Base-by-base conservation (phyloP, 2,329 filamentous ascomycete genomes). In the Setomelanomma holmii region DNA sequence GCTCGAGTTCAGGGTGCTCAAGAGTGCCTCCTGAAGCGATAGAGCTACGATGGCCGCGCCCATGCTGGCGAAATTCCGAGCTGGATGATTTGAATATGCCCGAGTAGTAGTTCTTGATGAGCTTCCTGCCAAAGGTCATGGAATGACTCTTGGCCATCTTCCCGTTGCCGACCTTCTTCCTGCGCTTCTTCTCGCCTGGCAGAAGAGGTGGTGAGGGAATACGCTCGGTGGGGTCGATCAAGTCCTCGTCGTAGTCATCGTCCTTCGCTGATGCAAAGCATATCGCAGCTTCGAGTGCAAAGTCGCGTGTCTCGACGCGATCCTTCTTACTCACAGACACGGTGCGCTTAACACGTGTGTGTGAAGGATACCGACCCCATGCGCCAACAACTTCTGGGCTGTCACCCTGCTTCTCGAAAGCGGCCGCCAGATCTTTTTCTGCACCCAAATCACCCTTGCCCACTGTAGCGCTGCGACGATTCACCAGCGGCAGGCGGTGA, bases 61-160 rank as follows among this genome's bases (percentile, higher is more conserved):
- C 77, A 53, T 76, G 67, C 30, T 61, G 66, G 44, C 66, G 68
- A 54, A 71, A 77, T 51, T 68, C 76, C 22, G 60, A 67, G 60
- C 60, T 78, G 34, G 75, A 73, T 39, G 67, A 71, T 44, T 70
- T 71, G 61, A 81, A 78, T 5, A 80, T 64, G 17, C 69, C 75
- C 2, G 72, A 67, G 53, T 81, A 82, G 48, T 80, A 82, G 48
- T 80, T 79, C 39, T 74, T 76, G 22, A 77, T 53, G 19, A 80
- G 71, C 1, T 56, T 64, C 14, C 71, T 73, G 5, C 74, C 71
- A 49, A 79, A 76, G 0, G 71, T 77, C 66, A 77, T 73, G 1
- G 76, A 78, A 22, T 69, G 68, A 41, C 73, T 76, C 76, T 89
- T 90, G 19, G 90, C 82, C 34, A 86, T 86, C 59, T 91, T 86